A percentile compares a stretch with the other conserved stretches of the same genome.
Conservation (phyloP, 139 green algal genomes). For the Diplosphaera chodatii region DNA sequence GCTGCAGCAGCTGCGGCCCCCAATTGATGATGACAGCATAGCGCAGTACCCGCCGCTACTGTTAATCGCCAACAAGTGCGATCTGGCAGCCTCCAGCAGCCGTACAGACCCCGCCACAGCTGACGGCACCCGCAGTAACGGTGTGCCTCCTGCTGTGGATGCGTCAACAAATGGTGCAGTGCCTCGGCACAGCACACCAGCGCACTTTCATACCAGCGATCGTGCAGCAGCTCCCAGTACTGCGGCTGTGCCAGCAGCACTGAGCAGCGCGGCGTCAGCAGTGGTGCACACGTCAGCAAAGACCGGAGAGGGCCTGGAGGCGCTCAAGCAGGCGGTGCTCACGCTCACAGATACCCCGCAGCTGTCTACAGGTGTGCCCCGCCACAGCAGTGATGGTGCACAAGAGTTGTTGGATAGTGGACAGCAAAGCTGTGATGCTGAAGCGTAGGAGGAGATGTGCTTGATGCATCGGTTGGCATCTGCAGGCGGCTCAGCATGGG, state of each 20-base stretch:
- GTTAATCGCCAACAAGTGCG: conserved; percentile 88
- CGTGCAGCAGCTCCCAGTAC: too few species aligned
- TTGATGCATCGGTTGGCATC: too few species aligned
- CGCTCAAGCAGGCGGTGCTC: conserved; percentile 49
- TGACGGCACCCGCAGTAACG: too few species aligned
- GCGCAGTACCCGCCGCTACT: conserved; percentile 32
- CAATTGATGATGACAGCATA: too few species aligned
- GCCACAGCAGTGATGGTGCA: too few species aligned
- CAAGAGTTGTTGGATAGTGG: too few species aligned
- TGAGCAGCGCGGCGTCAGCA: conserved; percentile 15
- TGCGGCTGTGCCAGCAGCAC: conserved; percentile 4
- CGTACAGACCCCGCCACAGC: not conserved
- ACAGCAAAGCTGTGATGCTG: too few species aligned
- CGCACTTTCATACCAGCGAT: too few species aligned
- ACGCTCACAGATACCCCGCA: conserved; percentile 1
- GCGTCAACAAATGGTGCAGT: too few species aligned
- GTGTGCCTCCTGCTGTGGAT: too few species aligned
- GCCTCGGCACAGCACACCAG: too few species aligned
- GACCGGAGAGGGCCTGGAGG: conserved; percentile 50
- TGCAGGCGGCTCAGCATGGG: conserved; percentile 70
- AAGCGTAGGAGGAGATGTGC: too few species aligned
- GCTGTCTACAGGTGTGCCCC: not conserved
- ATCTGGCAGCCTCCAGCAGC: conserved; percentile 37
- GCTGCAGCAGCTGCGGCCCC: conserved; percentile 20
- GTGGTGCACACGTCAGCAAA: conserved; percentile 60